phyloP scores from a whole-genome alignment of 1,284 basidiomycete genomes.

The Irpex sp. region DNA sequence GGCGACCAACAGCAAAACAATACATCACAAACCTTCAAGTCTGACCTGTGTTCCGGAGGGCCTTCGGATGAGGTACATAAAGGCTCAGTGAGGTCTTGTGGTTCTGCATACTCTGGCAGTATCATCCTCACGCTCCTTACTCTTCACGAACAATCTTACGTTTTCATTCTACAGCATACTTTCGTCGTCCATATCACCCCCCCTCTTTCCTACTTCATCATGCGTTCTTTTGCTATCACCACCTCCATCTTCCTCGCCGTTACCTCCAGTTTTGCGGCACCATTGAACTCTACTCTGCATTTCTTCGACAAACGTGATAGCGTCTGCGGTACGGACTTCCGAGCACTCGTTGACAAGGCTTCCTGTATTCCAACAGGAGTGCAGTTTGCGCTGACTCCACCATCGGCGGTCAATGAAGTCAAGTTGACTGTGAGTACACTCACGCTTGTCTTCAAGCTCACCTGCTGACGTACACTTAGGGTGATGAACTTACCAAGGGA shows the following conservation, averaged over 20 bases:
- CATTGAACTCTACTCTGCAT: constrained; percentile 3
- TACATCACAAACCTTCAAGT: neutral
- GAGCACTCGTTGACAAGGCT: constrained; percentile 1
- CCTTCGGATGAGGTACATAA: neutral
- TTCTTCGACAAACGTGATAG: constrained; percentile 6
- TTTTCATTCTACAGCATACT: neutral
- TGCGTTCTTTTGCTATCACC: neutral
- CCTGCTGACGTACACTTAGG: neutral
- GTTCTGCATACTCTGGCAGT: constrained; percentile 1
- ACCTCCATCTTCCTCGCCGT: neutral
- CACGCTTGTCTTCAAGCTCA: neutral
- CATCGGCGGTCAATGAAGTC: neutral
- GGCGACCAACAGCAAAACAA: neutral
- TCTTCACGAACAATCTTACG: neutral
- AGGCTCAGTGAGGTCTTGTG: neutral
- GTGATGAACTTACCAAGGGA: neutral
- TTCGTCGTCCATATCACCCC: neutral
- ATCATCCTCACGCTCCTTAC: neutral
- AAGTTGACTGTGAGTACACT: neutral
- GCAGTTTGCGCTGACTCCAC: neutral
- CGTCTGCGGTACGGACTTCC: constrained; percentile 6
- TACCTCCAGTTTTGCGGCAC: neutral
- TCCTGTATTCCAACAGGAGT: neutral
- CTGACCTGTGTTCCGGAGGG: neutral
- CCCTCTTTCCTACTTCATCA: neutral